Evolutionary conservation across 2,329 filamentous ascomycete genomes (phyloP).

Genomic region (Aphanocladium album): DNA sequence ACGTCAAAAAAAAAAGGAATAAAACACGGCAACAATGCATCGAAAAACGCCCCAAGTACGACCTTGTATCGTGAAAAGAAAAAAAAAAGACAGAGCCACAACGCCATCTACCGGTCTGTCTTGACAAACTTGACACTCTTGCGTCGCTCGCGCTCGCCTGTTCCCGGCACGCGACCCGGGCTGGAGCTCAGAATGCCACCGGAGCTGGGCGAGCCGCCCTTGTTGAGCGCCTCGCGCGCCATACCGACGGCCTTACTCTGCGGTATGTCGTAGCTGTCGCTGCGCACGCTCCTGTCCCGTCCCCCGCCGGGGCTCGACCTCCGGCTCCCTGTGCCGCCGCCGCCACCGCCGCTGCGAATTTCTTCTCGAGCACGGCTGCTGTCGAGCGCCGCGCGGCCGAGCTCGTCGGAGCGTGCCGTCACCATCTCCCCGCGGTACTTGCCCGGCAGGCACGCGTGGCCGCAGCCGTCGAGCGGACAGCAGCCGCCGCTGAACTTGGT

Average conservation of each 20-base stretch:
- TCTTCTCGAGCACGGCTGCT: conserved; percentile 25
- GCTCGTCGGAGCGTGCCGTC: conserved; percentile 45
- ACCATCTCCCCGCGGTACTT: conserved; percentile 46
- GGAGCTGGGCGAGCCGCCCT: conserved; percentile 17
- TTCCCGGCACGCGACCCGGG: conserved; percentile 34
- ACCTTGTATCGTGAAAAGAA: neutral
- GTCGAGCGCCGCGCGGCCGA: conserved; percentile 44
- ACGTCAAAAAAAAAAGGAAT: neutral
- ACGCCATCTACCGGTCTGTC: conserved; percentile 29
- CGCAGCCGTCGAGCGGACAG: conserved; percentile 61
- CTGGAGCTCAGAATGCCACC: conserved; percentile 45
- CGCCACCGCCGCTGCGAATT: conserved; percentile 17
- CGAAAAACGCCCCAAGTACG: neutral
- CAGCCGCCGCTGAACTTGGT: conserved; percentile 47
- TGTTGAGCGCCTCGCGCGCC: conserved; percentile 48
- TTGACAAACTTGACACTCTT: conserved; percentile 61
- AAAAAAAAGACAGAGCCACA: neutral
- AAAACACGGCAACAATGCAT: neutral
- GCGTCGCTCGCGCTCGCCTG: conserved; percentile 47
- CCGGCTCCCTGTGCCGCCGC: conserved; percentile 17
- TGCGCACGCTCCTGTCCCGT: conserved; percentile 26
- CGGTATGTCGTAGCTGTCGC: conserved; percentile 49
- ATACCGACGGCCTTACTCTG: conserved; percentile 58
- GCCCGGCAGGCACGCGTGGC: conserved; percentile 58
- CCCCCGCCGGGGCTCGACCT: conserved; percentile 24